A percentile compares a stretch with the other conserved stretches of the same genome.
phyloP scores from a whole-genome alignment of 768 basidiomycete genomes.

The Leucocoprinus birnbaumii region DNA sequence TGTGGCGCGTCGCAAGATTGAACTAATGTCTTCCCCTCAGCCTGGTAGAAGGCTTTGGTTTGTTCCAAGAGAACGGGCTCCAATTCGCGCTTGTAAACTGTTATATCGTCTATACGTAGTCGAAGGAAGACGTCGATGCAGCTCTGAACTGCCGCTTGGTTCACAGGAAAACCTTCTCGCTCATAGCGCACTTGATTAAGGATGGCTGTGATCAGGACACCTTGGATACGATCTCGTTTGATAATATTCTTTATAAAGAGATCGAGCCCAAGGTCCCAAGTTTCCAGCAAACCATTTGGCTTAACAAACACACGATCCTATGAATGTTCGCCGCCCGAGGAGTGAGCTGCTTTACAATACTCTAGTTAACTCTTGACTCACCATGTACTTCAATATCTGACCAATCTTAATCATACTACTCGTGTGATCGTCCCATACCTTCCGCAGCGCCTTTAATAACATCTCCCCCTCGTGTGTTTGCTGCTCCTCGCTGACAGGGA shows the following conservation, averaged over 20 bases:
- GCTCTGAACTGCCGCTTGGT: constrained; percentile 86
- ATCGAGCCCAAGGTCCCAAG: constrained; percentile 76
- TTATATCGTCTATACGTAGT: constrained; percentile 52
- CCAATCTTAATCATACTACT: constrained; percentile 85
- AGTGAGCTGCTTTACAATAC: not conserved
- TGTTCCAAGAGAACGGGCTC: constrained; percentile 80
- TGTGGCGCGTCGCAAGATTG: constrained; percentile 77
- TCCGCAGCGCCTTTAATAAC: constrained; percentile 76
- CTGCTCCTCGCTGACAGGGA: constrained; percentile 69
- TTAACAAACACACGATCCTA: constrained; percentile 92
- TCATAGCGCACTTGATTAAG: constrained; percentile 87
- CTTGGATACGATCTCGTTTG: constrained; percentile 67
- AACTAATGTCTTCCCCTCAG: constrained; percentile 69
- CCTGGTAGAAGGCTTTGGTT: constrained; percentile 75
- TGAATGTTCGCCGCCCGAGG: not conserved
- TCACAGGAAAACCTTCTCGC: constrained; percentile 87
- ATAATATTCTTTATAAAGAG: constrained; percentile 86
- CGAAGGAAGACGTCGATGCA: constrained; percentile 83
- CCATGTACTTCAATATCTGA: constrained; percentile 96
- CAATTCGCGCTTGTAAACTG: constrained; percentile 80
- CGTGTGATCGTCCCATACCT: constrained; percentile 93
- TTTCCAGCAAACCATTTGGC: constrained; percentile 70
- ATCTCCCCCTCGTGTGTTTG: constrained; percentile 81
- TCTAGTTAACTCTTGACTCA: constrained; percentile 30
- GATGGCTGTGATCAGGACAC: constrained; percentile 78